Evolutionary conservation across 2,329 filamentous ascomycete genomes (phyloP).

Genomic region (Dactylellina sp.): DNA sequence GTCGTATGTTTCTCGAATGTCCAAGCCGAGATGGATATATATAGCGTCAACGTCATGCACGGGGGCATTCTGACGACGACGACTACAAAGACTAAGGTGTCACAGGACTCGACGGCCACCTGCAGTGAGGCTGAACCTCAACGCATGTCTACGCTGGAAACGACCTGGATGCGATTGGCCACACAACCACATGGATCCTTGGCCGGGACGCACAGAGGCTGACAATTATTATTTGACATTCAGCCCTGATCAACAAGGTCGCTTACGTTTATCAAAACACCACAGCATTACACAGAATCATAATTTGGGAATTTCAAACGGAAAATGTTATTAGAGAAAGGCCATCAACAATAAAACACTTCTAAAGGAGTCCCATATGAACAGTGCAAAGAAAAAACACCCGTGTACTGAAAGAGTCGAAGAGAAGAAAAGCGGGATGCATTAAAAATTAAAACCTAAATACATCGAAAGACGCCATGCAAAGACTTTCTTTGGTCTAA

Average conservation of each 20-base stretch:
- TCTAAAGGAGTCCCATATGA: slow-evolving; percentile 54
- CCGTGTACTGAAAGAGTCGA: slow-evolving; percentile 4
- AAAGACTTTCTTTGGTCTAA: slow-evolving; percentile 47
- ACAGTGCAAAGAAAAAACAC: slow-evolving; percentile 51
- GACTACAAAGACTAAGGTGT: slow-evolving; percentile 22
- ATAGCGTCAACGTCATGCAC: slow-evolving; percentile 25
- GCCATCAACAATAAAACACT: slow-evolving; percentile 53
- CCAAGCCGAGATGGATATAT: slow-evolving; percentile 24
- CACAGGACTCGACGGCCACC: slow-evolving; percentile 45
- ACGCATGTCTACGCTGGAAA: slow-evolving; percentile 24
- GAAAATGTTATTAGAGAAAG: slow-evolving; percentile 54
- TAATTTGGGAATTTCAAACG: slow-evolving; percentile 25
- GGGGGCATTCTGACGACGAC: slow-evolving; percentile 7
- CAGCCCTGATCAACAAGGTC: slow-evolving; percentile 7
- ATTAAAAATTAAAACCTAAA: slow-evolving; percentile 57
- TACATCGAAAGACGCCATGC: slow-evolving; percentile 57
- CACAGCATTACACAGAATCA: background rate
- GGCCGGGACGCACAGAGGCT: slow-evolving; percentile 17
- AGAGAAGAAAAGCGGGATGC: slow-evolving; percentile 36
- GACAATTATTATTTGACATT: slow-evolving; percentile 41
- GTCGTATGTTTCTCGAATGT: background rate
- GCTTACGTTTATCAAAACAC: slow-evolving; percentile 1
- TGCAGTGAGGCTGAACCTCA: slow-evolving; percentile 54
- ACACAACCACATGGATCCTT: slow-evolving; percentile 16
- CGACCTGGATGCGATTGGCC: slow-evolving; percentile 15